phyloP scores from a whole-genome alignment of 2,329 filamentous ascomycete genomes.

The Aureobasidium sp. region DNA sequence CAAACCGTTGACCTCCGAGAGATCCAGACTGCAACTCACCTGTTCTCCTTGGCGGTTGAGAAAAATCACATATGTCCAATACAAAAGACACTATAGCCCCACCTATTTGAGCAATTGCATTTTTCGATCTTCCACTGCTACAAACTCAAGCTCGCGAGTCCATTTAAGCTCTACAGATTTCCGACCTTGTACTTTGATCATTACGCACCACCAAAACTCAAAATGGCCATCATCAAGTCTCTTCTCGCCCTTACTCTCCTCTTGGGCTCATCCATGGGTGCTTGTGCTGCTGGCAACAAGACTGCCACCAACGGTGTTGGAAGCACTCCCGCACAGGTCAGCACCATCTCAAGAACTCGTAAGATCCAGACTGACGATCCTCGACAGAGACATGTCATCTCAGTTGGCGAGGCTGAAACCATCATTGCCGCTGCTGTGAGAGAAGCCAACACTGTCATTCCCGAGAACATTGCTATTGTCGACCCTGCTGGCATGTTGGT shows the following conservation, averaged over 20 bases:
- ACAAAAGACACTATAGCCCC: conserved; percentile 6
- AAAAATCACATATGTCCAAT: not conserved
- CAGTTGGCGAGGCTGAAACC: conserved; percentile 20
- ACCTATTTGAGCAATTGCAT: not conserved
- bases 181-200: not conserved
- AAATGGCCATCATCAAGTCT: conserved; percentile 8
- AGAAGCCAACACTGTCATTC: conserved; percentile 19
- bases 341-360: not conserved
- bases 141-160: not conserved
- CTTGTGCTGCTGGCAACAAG: conserved; percentile 3
- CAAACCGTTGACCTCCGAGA: not conserved
- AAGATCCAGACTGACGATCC: conserved; percentile 15
- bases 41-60: not conserved
- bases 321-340: conserved; percentile 9
- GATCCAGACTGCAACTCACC: not conserved
- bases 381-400: conserved; percentile 24
- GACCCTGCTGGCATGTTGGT: conserved; percentile 25
- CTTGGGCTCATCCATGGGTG: not conserved
- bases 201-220: not conserved
- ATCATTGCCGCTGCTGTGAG: conserved; percentile 23
- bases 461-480: conserved; percentile 26
- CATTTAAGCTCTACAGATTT: not conserved
- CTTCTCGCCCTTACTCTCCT: not conserved
- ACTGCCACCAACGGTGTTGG: conserved; percentile 14
- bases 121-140: not conserved